Conservation (phyloP, 2,329 filamentous ascomycete species). For the Nigrospora oryzae region DNA sequence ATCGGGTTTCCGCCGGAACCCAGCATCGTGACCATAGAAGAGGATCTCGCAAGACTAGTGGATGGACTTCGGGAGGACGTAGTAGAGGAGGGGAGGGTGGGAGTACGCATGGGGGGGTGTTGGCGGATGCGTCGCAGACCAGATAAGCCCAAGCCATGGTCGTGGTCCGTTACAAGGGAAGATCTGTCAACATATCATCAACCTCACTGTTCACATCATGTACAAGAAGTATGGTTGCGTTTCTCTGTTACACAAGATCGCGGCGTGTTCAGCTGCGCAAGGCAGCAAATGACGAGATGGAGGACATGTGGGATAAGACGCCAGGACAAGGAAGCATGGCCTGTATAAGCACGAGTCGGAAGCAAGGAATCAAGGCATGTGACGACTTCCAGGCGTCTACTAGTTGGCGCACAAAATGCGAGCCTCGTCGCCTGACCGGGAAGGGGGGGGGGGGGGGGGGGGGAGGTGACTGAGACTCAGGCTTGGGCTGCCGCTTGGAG, state of each 20-base stretch:
- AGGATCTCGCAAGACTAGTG: slow-evolving; percentile 52
- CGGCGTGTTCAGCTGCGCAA: neutral
- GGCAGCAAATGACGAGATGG: neutral
- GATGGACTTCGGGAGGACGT: slow-evolving; percentile 55
- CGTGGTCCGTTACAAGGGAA: slow-evolving; percentile 75
- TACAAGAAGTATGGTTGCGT: too few species aligned
- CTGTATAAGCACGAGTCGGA: neutral
- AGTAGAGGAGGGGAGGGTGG: slow-evolving; percentile 57
- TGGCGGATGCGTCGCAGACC: slow-evolving; percentile 92
- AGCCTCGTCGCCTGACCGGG: neutral
- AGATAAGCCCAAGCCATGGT: slow-evolving; percentile 76
- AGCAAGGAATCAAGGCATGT: slow-evolving; percentile 4
- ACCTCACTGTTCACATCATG: slow-evolving; percentile 2
- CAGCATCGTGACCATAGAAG: slow-evolving; percentile 62
- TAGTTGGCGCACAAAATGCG: too few species aligned
- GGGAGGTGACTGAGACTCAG: neutral
- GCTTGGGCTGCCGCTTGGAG: neutral
- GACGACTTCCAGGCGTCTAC: neutral
- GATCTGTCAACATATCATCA: slow-evolving; percentile 45
- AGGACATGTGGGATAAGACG: neutral
- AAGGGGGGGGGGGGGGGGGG: too few species aligned
- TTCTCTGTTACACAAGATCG: too few species aligned
- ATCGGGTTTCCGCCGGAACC: slow-evolving; percentile 46
- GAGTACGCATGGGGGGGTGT: slow-evolving; percentile 58
- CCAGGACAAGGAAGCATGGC: neutral